Evolutionary conservation across 2,329 filamentous ascomycete genomes (phyloP).

Genomic region (Neobulgaria alba): DNA sequence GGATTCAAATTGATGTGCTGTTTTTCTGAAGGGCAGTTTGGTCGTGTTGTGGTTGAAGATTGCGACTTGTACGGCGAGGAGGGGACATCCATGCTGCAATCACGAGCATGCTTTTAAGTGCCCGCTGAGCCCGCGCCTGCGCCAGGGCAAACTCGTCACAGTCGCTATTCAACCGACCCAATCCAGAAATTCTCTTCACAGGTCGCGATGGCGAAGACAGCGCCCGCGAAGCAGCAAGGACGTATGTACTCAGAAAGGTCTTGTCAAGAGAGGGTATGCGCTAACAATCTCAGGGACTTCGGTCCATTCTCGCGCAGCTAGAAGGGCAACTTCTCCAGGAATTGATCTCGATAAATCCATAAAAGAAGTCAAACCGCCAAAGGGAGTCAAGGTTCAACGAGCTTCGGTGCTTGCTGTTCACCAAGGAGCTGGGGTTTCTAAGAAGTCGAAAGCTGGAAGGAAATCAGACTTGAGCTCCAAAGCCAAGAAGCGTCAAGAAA

Average conservation of each 20-base stretch:
- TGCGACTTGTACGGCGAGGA: no score
- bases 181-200: no score
- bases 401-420: conserved; percentile 64
- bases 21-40: no score
- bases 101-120: no score
- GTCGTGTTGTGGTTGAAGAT: no score
- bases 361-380: conserved; percentile 47
- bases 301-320: conserved; percentile 64
- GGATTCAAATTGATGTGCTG: no score
- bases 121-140: no score
- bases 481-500: conserved; percentile 48
- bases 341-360: conserved; percentile 66
- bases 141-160: no score
- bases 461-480: conserved; percentile 46
- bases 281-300: conserved; percentile 48
- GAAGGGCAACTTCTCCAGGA: conserved; percentile 61
- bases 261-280: no score
- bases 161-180: no score
- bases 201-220: conserved; percentile 28
- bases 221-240: conserved; percentile 25
- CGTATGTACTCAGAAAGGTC: conserved; percentile 20
- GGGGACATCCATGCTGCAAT: no score
- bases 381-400: conserved; percentile 40
- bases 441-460: conserved; percentile 52
- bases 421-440: conserved; percentile 56